Base-by-base conservation (phyloP, 1,284 basidiomycete genomes). In the Limonomyces culmigenus region DNA sequence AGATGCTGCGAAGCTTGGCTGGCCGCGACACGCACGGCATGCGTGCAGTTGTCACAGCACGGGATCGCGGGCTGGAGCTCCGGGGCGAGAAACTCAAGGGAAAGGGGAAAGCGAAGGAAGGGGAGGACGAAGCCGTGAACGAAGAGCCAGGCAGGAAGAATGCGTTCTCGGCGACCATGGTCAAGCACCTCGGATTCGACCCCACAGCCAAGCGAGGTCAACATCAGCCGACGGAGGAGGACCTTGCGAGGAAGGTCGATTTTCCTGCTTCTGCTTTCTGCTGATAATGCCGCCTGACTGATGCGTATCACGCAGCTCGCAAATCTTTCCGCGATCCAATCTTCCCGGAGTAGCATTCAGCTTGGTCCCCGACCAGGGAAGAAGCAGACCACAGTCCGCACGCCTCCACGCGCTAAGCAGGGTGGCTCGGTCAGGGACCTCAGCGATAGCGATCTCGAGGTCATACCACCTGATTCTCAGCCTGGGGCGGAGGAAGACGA, bases 141-240 rank as follows among this genome's bases (percentile, higher is more conserved):
- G 37, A 17, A 18, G 35, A 38, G 34, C 29, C 36, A n/a, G 23
- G 33, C 21, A 43, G 39, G 29, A 68, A 63, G 50, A 61, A 56
- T 33, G 62, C 66, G 2, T 83, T 76, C 50, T 72, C 74, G 25
- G 73, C 74, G 1, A 55, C 59, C 32, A 50, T 77, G 19, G 70
- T 85, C 47, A 74, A 73, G 44, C 59, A 65, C 6, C 58, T 85
- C 11, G 80, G 80, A 1, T 85, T 84, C 40, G 76, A 85, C 53
- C 80, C 80, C 17, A 67, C 70, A 0, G 47, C 59, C 3, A 72
- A 68, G 42, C 51, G 56, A 17, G 69, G 69, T 3, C 60, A 59
- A 29, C 53, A 59, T 29, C 53, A 59, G 25, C 40, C 46, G 3
- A 59, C 62, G 31, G 54, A 61, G 34, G 46, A 50, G 13, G 53